Base-by-base conservation (phyloP, 2,329 filamentous ascomycete genomes). In the Mariannaea elegans region DNA sequence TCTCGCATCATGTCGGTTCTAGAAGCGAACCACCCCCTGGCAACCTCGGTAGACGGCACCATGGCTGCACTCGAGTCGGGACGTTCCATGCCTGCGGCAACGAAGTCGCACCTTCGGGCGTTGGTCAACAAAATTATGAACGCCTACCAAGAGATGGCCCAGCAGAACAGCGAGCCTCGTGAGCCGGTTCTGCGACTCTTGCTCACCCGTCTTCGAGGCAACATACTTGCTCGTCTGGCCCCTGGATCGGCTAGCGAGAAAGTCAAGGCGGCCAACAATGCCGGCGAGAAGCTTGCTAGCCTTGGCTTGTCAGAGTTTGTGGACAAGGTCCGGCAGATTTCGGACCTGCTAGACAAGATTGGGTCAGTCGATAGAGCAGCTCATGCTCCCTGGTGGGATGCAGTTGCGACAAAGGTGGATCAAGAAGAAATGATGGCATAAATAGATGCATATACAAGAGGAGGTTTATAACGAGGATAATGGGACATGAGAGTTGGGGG, bases 281-380 rank as follows among this genome's bases (percentile, higher is more conserved):
- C 89, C 1, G 86, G 85, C 10, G 90, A 93, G 73, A 88, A 85
- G 58, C 81, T 94, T 7, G 89, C 89, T 1, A 83, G 84, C 2
- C 82, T 90, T 16, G 91, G 91, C 0, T 76, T 94, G 56, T 88
- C 88, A 0, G 91, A 94, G 75, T 93, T 93, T 72, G 87, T 90
- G 14, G 84, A 86, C 24, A 85, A 84, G 61, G 87, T 93, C 13
- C 82, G 88, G 29, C 86, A 87, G 47, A 88, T 93, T 66, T 87
- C 91, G 7, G 89, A 92, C 31, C 81, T 89, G 70, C 77, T 93
- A 60, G 82, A 84, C 39, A 84, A 84, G 71, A 82, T 93, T 3
- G 87, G 88, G 13, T 78, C 78, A 4, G 87, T 93, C 5, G 90
- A 93, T 71, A 82, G 88, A 63, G 87, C 86, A 61, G 83, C 86